phyloP scores from a whole-genome alignment of 2,329 filamentous ascomycete genomes.

The Fusarium verticillioides region DNA sequence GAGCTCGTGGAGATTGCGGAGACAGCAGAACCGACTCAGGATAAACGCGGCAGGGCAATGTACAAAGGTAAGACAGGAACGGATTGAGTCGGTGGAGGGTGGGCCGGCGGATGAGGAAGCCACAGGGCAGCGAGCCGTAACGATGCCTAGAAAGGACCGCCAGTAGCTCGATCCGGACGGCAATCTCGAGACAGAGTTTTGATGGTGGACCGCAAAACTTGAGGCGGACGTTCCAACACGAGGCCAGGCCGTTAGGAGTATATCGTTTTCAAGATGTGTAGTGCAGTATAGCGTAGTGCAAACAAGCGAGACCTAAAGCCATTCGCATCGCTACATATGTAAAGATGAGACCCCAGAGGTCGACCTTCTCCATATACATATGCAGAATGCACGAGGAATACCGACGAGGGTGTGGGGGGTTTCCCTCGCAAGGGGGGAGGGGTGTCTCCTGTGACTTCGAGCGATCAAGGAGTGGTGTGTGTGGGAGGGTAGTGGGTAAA shows the following conservation, averaged over 20 bases:
- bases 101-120: constrained; percentile 33
- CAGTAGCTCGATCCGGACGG: constrained; percentile 38
- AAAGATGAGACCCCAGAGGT: constrained; percentile 39
- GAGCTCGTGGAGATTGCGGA: constrained; percentile 42
- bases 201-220: constrained; percentile 27
- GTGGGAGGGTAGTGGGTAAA: constrained; percentile 40
- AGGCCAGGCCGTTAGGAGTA: constrained; percentile 42
- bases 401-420: constrained; percentile 39
- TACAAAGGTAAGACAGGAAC: constrained; percentile 30
- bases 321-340: constrained; percentile 44
- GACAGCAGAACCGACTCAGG: constrained; percentile 28
- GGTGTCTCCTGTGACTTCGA: constrained; percentile 24
- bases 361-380: constrained; percentile 41
- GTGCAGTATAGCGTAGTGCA: constrained; percentile 22
- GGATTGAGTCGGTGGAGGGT: constrained; percentile 35
- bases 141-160: constrained; percentile 29
- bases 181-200: constrained; percentile 32
- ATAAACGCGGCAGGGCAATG: constrained; percentile 33
- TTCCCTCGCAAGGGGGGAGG: constrained; percentile 18
- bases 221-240: constrained; percentile 40
- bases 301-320: constrained; percentile 38
- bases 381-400: constrained; percentile 44
- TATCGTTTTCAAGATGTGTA: constrained; percentile 34
- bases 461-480: constrained; percentile 35
- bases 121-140: constrained; percentile 32